phyloP scores from a whole-genome alignment of 139 green algal species.

The Closterium sp. region DNA sequence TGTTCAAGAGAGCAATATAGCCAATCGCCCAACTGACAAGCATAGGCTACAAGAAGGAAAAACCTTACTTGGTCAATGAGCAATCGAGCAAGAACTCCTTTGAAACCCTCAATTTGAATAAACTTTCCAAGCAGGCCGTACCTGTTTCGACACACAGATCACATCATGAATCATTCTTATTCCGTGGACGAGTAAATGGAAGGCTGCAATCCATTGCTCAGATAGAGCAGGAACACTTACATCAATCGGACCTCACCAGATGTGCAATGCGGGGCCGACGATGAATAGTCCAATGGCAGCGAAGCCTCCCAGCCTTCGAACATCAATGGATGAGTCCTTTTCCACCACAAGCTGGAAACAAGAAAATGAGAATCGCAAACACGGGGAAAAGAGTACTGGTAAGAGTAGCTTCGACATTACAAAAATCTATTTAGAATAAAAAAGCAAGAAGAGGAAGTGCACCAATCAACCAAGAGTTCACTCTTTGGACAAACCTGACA shows the following conservation, averaged over 20 bases:
- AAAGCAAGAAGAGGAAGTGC: no score
- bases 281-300: neutral
- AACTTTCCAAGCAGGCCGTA: neutral
- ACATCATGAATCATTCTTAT: neutral
- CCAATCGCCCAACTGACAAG: neutral
- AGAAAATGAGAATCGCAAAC: neutral
- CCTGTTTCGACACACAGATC: neutral
- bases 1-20: neutral
- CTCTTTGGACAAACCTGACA: neutral
- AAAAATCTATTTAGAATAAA: no score
- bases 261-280: neutral
- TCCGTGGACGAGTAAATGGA: neutral
- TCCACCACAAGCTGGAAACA: neutral
- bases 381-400: neutral
- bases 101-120: neutral
- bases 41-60: neutral
- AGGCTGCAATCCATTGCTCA: neutral
- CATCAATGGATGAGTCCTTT: neutral
- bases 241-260: neutral
- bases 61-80: neutral
- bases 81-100: neutral
- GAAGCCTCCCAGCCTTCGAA: neutral
- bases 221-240: neutral
- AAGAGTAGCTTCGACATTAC: no score
- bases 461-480: no score